Percentiles rank a stretch among this genome's conserved stretches.
These are phyloP conservation scores for Podospora sp. DNA, from an alignment of 495 filamentous ascomycete genomes.

Conservation along the genomic window DNA sequence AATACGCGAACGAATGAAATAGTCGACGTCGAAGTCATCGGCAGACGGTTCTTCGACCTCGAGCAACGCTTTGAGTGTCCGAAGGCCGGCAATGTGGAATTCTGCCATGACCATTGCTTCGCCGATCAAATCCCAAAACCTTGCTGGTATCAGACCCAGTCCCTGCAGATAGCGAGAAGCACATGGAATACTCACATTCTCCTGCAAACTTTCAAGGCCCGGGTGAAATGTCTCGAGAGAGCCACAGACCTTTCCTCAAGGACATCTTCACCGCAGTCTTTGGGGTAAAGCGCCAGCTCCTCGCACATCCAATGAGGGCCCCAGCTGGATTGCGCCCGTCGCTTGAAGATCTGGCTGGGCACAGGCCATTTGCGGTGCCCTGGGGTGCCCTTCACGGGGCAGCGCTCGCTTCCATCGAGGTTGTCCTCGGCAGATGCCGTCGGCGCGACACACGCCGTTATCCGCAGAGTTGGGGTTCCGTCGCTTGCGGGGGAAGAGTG, in stretches of 20 bases:
- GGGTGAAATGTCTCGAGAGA: neutral
- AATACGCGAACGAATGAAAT: neutral
- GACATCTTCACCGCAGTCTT: neutral
- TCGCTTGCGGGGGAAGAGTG: neutral
- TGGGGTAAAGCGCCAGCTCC: neutral
- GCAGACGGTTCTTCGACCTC: neutral
- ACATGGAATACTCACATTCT: neutral
- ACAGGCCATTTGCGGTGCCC: neutral
- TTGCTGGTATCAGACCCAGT: neutral
- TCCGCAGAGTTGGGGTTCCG: neutral
- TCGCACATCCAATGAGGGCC: conserved; percentile 9
- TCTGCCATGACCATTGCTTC: neutral
- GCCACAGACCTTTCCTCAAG: neutral
- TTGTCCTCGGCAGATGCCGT: neutral
- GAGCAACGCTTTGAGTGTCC: neutral
- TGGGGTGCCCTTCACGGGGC: neutral
- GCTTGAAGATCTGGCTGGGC: neutral
- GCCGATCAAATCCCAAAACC: neutral
- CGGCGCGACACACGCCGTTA: neutral
- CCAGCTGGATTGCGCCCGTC: neutral
- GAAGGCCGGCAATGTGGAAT: neutral
- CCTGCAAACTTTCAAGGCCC: neutral
- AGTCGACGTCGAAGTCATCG: neutral
- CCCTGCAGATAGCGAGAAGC: neutral
- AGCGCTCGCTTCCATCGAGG: conserved; percentile 11